phyloP scores from a whole-genome alignment of 805 yeast genomes.

The Cyberlindnera lachancei region DNA sequence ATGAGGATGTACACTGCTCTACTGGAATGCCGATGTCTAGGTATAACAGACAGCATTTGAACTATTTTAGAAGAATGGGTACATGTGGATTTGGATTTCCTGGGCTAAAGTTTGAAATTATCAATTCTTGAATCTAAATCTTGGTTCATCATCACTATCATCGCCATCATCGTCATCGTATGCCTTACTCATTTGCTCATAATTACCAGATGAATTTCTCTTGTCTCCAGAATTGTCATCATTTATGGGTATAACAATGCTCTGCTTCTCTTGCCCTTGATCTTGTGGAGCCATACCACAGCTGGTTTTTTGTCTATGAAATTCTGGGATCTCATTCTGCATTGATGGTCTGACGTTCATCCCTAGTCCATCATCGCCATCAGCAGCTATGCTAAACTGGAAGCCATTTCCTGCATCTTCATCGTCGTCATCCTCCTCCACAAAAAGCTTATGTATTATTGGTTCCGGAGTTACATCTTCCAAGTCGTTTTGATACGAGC shows the following conservation, averaged over 20 bases:
- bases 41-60: constrained; percentile 21
- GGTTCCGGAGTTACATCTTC: background rate
- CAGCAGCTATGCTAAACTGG: constrained; percentile 10
- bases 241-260: no score
- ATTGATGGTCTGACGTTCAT: constrained; percentile 13
- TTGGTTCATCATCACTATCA: constrained; percentile 29
- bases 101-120: no score
- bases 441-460: constrained; percentile 12
- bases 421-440: constrained; percentile 13
- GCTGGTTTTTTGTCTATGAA: constrained; percentile 7
- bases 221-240: no score
- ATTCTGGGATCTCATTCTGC: constrained; percentile 14
- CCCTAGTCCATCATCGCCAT: constrained; percentile 16
- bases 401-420: constrained; percentile 13
- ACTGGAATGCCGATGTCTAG: constrained; percentile 13
- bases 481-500: no score
- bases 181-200: no score
- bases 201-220: no score
- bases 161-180: constrained; percentile 21
- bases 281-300: background rate
- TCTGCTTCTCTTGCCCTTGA: no score
- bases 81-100: constrained; percentile 18
- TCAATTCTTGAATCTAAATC: constrained; percentile 26
- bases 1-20: constrained; percentile 48
- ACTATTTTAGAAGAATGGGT: constrained; percentile 23